Percentiles rank a stretch among this genome's conserved stretches.
These are phyloP conservation scores for Acorus calamus DNA, from an alignment of 106 monocot genomes.

Conservation along the genomic window DNA sequence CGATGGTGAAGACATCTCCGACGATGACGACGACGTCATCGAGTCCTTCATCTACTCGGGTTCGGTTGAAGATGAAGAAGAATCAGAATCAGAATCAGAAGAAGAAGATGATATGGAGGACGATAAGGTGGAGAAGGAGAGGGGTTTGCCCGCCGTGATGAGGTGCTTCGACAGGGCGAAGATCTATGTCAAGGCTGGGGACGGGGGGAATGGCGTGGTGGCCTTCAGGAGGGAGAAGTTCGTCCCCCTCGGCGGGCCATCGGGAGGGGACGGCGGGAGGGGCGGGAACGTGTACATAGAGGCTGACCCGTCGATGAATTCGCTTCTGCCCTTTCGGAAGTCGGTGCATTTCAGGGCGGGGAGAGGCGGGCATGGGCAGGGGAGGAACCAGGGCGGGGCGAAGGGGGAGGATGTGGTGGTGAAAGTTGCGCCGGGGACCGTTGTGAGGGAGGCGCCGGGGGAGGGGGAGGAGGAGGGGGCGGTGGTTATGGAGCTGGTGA, in stretches of 20 bases:
- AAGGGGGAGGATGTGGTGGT: slow-evolving; percentile 92
- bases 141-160: slow-evolving; percentile 94
- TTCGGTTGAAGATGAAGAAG: not conserved
- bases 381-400: slow-evolving; percentile 65
- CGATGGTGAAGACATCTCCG: slow-evolving; percentile 1
- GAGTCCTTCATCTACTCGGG: not conserved
- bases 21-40: slow-evolving; percentile 1
- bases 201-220: slow-evolving; percentile 89
- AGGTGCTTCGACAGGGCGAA: slow-evolving; percentile 89
- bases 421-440: slow-evolving; percentile 86
- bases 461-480: slow-evolving; percentile 41
- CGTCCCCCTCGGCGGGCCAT: slow-evolving; percentile 85
- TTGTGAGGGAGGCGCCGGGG: slow-evolving; percentile 46
- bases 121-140: slow-evolving; percentile 64
- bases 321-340: slow-evolving; percentile 81
- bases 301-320: slow-evolving; percentile 89
- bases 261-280: slow-evolving; percentile 84
- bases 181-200: slow-evolving; percentile 81
- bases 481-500: slow-evolving; percentile 67
- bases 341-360: slow-evolving; percentile 75
- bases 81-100: not conserved
- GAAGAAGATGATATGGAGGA: slow-evolving; percentile 9
- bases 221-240: slow-evolving; percentile 90
- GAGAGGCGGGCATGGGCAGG: slow-evolving; percentile 70
- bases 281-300: slow-evolving; percentile 85